Base-by-base conservation (phyloP, 495 filamentous ascomycete genomes). In the Aspergillus heteromorphus region DNA sequence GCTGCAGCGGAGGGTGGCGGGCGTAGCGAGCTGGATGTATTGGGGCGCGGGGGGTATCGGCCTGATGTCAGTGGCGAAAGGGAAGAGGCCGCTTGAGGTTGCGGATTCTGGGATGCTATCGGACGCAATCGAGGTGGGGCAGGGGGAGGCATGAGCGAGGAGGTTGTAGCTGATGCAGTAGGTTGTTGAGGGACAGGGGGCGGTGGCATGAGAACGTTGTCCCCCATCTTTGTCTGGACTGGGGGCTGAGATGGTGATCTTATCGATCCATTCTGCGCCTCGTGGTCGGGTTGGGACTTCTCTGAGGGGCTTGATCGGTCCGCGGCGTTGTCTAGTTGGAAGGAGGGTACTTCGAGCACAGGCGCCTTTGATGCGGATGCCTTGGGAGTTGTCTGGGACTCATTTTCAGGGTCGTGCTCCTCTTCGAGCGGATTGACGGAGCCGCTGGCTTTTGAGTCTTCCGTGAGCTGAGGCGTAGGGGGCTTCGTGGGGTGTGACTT, bases 321-420 rank as follows among this genome's bases (percentile, higher is more conserved):
- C 56, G 48, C 10, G 58, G 60, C 40, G 55, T 53, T 59, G 21
- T 68, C 57, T 10, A 74, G 61, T 34, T 58, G 67, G 27, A 74
- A 55, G 5, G 65, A 62, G 8, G 73, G 73, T 3, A 74, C 63
- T 13, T 65, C 50, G n/a, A 73, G 58, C 4, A 55, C 53, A 0
- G 71, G 62, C 41, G 61, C 55, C 31, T 23, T 68, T 40, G 65
- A 61, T 16, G 66, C 63, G 25, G 66, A 66, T 4, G 75, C 73
- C 59, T 79, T 80, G 4, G 81, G 80, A 6, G 80, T 83, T 1
- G 68, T 70, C 49, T 79, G 73, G 3, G 70, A 53, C 34, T 71
- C 74, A 6, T 72, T 64, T 43, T 47, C 27, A 18, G 50, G 27
- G 49, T 56, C 41, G 56, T 63, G 25, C 14, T 65, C 36, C 29